Evolutionary conservation across 129 eudicot genomes (phyloP), one percentile per base, ranked within the genome.

Genomic region (Lactuca saligna): DNA sequence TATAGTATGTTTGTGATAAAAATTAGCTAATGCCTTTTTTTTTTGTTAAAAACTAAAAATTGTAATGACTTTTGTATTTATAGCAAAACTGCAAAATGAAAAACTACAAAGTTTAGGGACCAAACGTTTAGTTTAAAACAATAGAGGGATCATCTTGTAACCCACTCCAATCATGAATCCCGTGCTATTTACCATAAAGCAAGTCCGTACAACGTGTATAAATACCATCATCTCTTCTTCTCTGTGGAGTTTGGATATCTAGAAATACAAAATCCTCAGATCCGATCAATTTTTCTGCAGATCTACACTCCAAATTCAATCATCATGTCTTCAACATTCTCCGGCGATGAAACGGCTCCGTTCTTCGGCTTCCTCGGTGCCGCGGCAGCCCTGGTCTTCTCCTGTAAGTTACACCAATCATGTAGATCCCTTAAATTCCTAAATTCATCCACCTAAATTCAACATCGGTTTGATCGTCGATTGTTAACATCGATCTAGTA

Each of bases 301-400:
- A 76, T 76, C 75, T 54, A 61, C 74, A 46, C 51, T 46, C 51
- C 51, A 46, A 46, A 46, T 46, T 46, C 51, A 12, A 51, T 42
- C 80, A 69, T 32, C 72, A 77, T 77, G 81, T 77, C 81, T 77
- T 70, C 81, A 62, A 70, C 81, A 34, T 77, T 77, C 72, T 55
- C 77, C 81, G 81, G 81, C 77, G 81, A 77, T 77, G 81, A 77
- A 32, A 77, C 81, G 67, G 81, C 81, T 44, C 81, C 81, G 67
- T 77, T 77, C 67, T 77, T 77, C 37, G 81, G 81, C 54, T 77
- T 77, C 42, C 81, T 77, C 61, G 81, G 77, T 70, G 81, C 81
- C 56, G 81, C 81, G 1, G 81, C 81, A 3, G 81, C 81, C 46
- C 68, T 77, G 8, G 81, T 70, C 61, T 77, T 77, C 77, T 77